Conservation (phyloP, 2,329 filamentous ascomycete species). For the Coniochaeta ligniaria region DNA sequence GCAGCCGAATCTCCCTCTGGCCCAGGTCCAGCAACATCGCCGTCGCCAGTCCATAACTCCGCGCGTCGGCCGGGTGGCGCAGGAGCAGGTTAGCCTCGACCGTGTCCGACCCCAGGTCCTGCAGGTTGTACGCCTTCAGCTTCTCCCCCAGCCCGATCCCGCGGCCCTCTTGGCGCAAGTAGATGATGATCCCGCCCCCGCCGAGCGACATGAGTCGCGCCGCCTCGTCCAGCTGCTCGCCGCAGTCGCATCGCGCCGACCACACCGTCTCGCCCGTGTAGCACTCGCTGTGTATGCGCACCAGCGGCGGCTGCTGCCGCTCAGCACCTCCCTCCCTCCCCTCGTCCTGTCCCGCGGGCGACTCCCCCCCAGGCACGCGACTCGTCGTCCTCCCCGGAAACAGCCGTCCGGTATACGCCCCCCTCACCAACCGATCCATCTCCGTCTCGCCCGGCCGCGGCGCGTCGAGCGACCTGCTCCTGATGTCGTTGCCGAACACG, state of each 20-base stretch:
- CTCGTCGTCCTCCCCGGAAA: constrained; percentile 79
- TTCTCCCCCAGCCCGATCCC: constrained; percentile 94
- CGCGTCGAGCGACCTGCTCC: constrained; percentile 65
- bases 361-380: too few species aligned
- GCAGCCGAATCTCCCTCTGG: constrained; percentile 65
- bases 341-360: constrained; percentile 1
- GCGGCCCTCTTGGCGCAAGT: constrained; percentile 89
- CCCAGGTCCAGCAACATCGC: constrained; percentile 88
- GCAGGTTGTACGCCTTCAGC: constrained; percentile 94
- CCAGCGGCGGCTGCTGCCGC: constrained; percentile 52
- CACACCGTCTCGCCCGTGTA: constrained; percentile 98
- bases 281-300: constrained; percentile 95
- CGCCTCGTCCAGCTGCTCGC: constrained; percentile 94
- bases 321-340: neutral
- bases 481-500: constrained; percentile 84
- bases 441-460: constrained; percentile 72
- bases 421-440: constrained; percentile 85
- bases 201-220: constrained; percentile 82
- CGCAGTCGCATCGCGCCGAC: constrained; percentile 96
- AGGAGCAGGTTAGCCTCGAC: constrained; percentile 91
- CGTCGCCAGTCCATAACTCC: constrained; percentile 93
- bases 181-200: constrained; percentile 83
- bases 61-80: constrained; percentile 86
- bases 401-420: constrained; percentile 83
- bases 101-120: constrained; percentile 94